Evolutionary conservation across 179 eudicot species (phyloP).

Genomic region (Silene coronaria): DNA sequence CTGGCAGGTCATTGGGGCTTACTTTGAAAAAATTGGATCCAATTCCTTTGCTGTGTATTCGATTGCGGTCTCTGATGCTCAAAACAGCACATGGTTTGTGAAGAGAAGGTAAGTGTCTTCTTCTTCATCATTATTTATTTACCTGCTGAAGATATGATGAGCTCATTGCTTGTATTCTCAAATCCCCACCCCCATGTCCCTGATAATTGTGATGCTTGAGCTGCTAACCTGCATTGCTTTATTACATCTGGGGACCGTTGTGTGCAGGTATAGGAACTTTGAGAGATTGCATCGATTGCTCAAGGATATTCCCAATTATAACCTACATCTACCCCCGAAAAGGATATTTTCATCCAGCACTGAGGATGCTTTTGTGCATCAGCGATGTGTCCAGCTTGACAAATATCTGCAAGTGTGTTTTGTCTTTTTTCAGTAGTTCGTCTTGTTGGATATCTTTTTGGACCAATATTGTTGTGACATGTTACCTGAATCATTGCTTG

Average conservation of each 20-base stretch:
- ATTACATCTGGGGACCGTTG: constrained; percentile 11
- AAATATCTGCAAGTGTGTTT: constrained; percentile 74
- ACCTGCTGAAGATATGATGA: not conserved
- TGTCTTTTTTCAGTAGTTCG: constrained; percentile 13
- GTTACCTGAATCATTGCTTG: constrained; percentile 12
- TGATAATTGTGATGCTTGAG: not conserved
- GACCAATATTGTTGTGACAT: constrained; percentile 15
- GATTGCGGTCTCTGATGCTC: constrained; percentile 80
- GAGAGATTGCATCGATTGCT: constrained; percentile 92
- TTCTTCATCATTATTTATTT: not conserved
- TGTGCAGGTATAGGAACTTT: constrained; percentile 83
- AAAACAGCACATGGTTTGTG: constrained; percentile 80
- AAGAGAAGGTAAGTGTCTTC: constrained; percentile 66
- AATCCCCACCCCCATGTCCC: no score
- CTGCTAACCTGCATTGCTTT: not conserved
- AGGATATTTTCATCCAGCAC: constrained; percentile 98
- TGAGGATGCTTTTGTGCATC: constrained; percentile 96
- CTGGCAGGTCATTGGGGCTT: constrained; percentile 83
- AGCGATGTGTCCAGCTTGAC: constrained; percentile 94
- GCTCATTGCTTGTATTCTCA: not conserved
- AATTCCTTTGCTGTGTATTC: constrained; percentile 96
- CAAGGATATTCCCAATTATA: constrained; percentile 93
- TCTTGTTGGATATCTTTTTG: not conserved
- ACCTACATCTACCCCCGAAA: constrained; percentile 92
- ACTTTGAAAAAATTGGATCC: constrained; percentile 82